A percentile compares a stretch with the other conserved stretches of the same genome.
Evolutionary conservation across 768 basidiomycete species (phyloP).

Genomic region (Phylloporus sp.): DNA sequence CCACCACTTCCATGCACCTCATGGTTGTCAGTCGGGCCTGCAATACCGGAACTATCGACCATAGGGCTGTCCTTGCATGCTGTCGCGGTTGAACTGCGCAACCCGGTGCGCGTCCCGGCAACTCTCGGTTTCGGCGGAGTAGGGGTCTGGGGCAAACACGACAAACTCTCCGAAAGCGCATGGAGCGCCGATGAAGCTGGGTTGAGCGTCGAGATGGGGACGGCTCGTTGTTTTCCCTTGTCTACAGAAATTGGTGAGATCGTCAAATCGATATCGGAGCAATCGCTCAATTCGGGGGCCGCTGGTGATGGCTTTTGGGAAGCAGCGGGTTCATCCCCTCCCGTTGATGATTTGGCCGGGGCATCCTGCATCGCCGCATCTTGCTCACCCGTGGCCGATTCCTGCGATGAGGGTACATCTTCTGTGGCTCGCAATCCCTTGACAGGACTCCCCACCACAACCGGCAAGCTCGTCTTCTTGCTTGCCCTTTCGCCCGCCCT

Average conservation of each 20-base stretch:
- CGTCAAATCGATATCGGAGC: slow-evolving; percentile 11
- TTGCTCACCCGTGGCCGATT: background rate
- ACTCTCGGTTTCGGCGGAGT: slow-evolving; percentile 27
- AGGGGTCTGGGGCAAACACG: slow-evolving; percentile 41
- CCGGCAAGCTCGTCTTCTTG: slow-evolving; percentile 41
- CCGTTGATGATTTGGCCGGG: slow-evolving; percentile 8
- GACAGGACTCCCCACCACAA: slow-evolving; percentile 43
- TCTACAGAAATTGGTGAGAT: slow-evolving; percentile 14
- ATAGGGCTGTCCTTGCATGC: slow-evolving; percentile 21
- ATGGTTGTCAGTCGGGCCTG: slow-evolving; percentile 18
- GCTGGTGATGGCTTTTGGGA: slow-evolving; percentile 14
- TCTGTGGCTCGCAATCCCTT: slow-evolving; percentile 30
- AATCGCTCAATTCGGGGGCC: slow-evolving; percentile 4
- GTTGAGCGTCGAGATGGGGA: slow-evolving; percentile 20
- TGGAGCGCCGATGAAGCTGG: slow-evolving; percentile 43
- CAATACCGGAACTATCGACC: slow-evolving; percentile 33
- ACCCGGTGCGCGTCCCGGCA: slow-evolving; percentile 48
- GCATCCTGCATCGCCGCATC: slow-evolving; percentile 5
- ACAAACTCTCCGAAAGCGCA: slow-evolving; percentile 58
- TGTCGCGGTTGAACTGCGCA: slow-evolving; percentile 37
- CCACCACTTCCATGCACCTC: slow-evolving; percentile 17
- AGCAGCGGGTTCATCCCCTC: background rate
- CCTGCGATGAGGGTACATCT: slow-evolving; percentile 9
- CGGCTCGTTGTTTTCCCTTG: slow-evolving; percentile 21
- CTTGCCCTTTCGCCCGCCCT: slow-evolving; percentile 32